These are phyloP conservation scores for Penicillium cataractarum DNA, from an alignment of 495 filamentous ascomycete genomes.

Conservation along the genomic window DNA sequence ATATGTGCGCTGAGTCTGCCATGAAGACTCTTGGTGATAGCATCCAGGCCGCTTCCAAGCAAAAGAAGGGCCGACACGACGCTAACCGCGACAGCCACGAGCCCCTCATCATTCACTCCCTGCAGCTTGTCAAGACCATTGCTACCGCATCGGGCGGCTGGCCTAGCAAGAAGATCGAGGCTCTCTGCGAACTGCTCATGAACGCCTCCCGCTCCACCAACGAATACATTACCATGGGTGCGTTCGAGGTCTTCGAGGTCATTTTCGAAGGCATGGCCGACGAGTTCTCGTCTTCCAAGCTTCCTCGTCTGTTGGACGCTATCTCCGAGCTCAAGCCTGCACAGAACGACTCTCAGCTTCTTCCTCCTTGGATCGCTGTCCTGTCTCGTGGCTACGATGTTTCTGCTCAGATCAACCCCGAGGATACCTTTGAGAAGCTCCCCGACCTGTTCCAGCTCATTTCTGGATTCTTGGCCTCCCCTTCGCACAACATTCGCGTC, in stretches of 20 bases:
- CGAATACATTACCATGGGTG: slow-evolving; percentile 92
- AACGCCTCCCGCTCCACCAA: slow-evolving; percentile 85
- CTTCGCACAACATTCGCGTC: slow-evolving; percentile 86
- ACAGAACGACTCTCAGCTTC: slow-evolving; percentile 85
- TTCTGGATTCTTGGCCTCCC: slow-evolving; percentile 76
- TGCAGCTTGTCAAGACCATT: slow-evolving; percentile 89
- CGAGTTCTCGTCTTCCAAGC: slow-evolving; percentile 81
- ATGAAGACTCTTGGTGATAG: slow-evolving; percentile 74
- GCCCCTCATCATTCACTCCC: slow-evolving; percentile 82
- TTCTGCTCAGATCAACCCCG: slow-evolving; percentile 78
- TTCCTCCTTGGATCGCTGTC: slow-evolving; percentile 96
- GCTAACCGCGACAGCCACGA: slow-evolving; percentile 63
- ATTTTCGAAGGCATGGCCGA: slow-evolving; percentile 90
- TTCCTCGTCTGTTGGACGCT: slow-evolving; percentile 82
- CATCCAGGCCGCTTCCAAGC: slow-evolving; percentile 63
- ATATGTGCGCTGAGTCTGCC: slow-evolving; percentile 93
- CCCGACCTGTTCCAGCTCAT: slow-evolving; percentile 79
- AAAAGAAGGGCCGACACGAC: slow-evolving; percentile 63
- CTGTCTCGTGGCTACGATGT: slow-evolving; percentile 93
- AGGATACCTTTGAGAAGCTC: slow-evolving; percentile 86
- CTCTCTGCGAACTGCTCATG: slow-evolving; percentile 84
- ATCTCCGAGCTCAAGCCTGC: slow-evolving; percentile 89
- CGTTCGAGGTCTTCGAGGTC: slow-evolving; percentile 95
- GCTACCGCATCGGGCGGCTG: slow-evolving; percentile 86
- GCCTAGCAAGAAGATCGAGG: slow-evolving; percentile 95